These are phyloP conservation scores for Zygnema cylindricum DNA, from an alignment of 139 green algal genomes.

Conservation along the genomic window DNA sequence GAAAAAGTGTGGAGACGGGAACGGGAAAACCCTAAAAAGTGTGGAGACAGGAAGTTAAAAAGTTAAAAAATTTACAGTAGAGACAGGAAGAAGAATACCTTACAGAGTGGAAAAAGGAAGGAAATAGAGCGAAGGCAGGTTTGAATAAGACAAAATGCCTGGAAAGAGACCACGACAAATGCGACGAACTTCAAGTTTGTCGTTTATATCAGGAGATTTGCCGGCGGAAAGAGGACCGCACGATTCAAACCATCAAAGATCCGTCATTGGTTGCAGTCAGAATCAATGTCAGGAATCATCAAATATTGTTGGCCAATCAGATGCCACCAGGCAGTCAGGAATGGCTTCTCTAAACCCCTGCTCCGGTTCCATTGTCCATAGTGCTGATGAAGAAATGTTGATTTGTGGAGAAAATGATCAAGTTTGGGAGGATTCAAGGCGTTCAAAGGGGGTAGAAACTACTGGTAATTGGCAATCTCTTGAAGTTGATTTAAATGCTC, in stretches of 20 bases:
- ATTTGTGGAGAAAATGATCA: not conserved
- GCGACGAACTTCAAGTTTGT: not conserved
- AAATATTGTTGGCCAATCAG: not conserved
- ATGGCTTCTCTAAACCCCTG: too few species aligned
- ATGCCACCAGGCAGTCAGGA: not conserved
- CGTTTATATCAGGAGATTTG: not conserved
- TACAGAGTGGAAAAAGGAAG: too few species aligned
- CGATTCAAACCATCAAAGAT: not conserved
- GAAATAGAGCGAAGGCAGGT: too few species aligned
- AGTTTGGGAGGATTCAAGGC: not conserved
- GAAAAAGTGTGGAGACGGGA: too few species aligned
- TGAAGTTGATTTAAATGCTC: not conserved
- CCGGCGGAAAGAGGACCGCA: not conserved
- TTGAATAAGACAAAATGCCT: conserved; percentile 5
- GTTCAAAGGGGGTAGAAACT: not conserved
- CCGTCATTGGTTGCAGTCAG: not conserved
- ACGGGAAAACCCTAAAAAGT: too few species aligned
- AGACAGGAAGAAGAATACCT: too few species aligned
- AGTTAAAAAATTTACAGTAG: too few species aligned
- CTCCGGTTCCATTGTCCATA: too few species aligned
- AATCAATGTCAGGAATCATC: not conserved
- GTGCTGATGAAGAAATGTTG: not conserved
- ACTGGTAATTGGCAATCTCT: not conserved
- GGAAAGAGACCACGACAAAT: conserved; percentile 1
- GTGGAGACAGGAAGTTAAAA: too few species aligned